These are phyloP conservation scores for Colletotrichum brevisporum DNA, from an alignment of 2,329 filamentous ascomycete species.

Conservation along the genomic window DNA sequence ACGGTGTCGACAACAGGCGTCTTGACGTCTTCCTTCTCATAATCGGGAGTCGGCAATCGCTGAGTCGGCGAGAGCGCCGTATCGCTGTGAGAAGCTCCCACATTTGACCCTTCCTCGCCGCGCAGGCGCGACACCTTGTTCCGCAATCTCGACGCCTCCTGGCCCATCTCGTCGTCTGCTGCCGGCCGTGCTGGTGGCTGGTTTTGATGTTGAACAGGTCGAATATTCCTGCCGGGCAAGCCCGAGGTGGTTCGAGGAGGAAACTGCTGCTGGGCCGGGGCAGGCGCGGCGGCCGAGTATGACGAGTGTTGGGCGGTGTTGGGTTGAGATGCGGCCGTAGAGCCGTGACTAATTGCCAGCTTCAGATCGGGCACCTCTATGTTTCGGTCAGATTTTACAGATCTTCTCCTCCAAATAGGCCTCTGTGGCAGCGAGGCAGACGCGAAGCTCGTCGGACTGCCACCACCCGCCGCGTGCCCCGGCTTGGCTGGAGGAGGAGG, in stretches of 20 bases:
- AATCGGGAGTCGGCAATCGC: constrained; percentile 65
- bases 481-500: constrained; percentile 26
- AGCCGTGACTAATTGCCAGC: constrained; percentile 64
- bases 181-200: constrained; percentile 17
- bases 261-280: constrained; percentile 23
- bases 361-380: constrained; percentile 64
- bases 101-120: constrained; percentile 24
- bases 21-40: constrained; percentile 59
- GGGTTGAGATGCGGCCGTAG: constrained; percentile 56
- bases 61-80: constrained; percentile 42
- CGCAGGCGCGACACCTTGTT: constrained; percentile 36
- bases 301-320: constrained; percentile 32
- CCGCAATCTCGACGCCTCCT: constrained; percentile 50
- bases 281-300: constrained; percentile 21
- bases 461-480: constrained; percentile 11
- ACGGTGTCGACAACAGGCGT: constrained; percentile 53
- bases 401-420: constrained; percentile 65
- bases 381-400: constrained; percentile 62
- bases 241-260: constrained; percentile 36
- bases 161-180: constrained; percentile 50
- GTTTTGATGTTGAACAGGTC: constrained; percentile 39
- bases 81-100: constrained; percentile 38
- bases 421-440: constrained; percentile 48
- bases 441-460: constrained; percentile 42
- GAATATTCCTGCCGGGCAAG: constrained; percentile 49